Percentiles rank a stretch among this genome's conserved stretches.
Evolutionary conservation across 2,329 filamentous ascomycete species (phyloP).

Genomic region (Colletotrichum navitas): DNA sequence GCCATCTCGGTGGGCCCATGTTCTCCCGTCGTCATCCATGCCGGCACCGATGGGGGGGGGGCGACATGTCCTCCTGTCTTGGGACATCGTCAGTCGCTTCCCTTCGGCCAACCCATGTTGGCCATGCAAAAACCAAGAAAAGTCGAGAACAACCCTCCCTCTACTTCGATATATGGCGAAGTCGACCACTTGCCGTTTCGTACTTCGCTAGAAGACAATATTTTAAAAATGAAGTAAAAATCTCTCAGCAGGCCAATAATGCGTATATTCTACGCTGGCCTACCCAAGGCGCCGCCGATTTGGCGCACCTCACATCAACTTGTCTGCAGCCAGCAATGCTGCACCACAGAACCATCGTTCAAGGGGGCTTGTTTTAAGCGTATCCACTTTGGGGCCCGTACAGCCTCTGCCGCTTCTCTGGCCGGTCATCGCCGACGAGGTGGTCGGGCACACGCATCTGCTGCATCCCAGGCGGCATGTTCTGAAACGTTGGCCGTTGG

Average conservation of each 20-base stretch:
- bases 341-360: too few species aligned
- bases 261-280: neutral
- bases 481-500: slow-evolving; percentile 50
- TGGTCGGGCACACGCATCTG: slow-evolving; percentile 51
- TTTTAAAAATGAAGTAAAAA: neutral
- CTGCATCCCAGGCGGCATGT: slow-evolving; percentile 54
- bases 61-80: slow-evolving; percentile 34
- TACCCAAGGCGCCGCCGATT: neutral
- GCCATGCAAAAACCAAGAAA: neutral
- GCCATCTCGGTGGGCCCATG: neutral
- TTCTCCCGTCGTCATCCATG: slow-evolving; percentile 23
- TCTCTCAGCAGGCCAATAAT: neutral
- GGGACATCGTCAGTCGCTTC: slow-evolving; percentile 38
- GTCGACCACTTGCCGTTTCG: neutral
- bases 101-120: slow-evolving; percentile 5
- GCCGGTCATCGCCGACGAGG: slow-evolving; percentile 55
- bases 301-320: neutral
- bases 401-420: slow-evolving; percentile 67
- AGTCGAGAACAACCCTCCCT: neutral
- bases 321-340: neutral
- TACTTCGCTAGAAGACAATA: neutral
- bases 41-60: neutral
- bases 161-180: neutral
- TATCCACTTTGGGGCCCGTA: slow-evolving; percentile 59
- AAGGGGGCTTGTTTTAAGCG: slow-evolving; percentile 46